Evolutionary conservation across 495 filamentous ascomycete species (phyloP).

Genomic region (Penicillium mononematosum): DNA sequence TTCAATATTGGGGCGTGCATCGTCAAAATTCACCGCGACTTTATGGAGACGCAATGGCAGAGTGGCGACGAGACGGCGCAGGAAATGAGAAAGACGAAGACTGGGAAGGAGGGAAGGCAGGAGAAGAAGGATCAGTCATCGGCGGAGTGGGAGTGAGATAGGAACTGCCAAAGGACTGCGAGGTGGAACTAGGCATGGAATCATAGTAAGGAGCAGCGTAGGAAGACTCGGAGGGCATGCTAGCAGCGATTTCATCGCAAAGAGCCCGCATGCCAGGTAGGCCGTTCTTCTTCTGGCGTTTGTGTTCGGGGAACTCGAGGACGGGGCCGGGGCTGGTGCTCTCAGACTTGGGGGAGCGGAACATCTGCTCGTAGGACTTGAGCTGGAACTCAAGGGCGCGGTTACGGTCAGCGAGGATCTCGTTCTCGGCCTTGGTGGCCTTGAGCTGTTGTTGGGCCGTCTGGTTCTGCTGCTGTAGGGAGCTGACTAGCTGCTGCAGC

Average conservation of each 20-base stretch:
- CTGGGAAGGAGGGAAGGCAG: slow-evolving; percentile 34
- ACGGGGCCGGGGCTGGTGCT: slow-evolving; percentile 30
- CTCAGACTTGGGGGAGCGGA: slow-evolving; percentile 43
- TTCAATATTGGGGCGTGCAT: slow-evolving; percentile 22
- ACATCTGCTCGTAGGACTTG: slow-evolving; percentile 45
- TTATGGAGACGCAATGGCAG: slow-evolving; percentile 35
- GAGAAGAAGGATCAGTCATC: slow-evolving; percentile 42
- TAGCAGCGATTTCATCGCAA: slow-evolving; percentile 40
- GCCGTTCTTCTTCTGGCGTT: slow-evolving; percentile 35
- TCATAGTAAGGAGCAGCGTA: slow-evolving; percentile 27
- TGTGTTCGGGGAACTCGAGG: slow-evolving; percentile 30
- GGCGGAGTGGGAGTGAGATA: slow-evolving; percentile 39
- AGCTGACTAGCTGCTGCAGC: slow-evolving; percentile 38
- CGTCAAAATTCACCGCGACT: slow-evolving; percentile 1
- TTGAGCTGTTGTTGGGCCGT: slow-evolving; percentile 38
- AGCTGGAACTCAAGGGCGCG: slow-evolving; percentile 43
- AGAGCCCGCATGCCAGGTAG: slow-evolving; percentile 43
- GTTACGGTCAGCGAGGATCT: slow-evolving; percentile 39
- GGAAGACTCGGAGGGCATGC: slow-evolving; percentile 20
- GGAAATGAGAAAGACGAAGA: slow-evolving; percentile 32
- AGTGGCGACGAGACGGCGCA: slow-evolving; percentile 31
- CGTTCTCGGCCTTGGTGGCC: slow-evolving; percentile 41
- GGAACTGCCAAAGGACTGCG: slow-evolving; percentile 32
- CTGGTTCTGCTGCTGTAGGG: slow-evolving; percentile 45
- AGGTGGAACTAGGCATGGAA: slow-evolving; percentile 27